phyloP scores from a whole-genome alignment of 106 monocot genomes.

The Alisma plantagoaquatica region DNA sequence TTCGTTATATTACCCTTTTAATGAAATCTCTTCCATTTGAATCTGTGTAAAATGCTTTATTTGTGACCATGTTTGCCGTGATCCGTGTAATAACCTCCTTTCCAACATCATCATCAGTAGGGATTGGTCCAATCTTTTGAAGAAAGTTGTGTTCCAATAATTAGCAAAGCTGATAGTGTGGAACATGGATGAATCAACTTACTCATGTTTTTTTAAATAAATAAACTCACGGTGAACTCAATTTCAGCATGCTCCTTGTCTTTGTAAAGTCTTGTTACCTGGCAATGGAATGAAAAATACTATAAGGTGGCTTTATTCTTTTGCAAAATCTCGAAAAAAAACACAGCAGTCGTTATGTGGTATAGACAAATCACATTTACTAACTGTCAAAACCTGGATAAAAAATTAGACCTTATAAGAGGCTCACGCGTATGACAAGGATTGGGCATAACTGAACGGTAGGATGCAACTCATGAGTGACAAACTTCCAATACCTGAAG shows the following conservation, averaged over 20 bases:
- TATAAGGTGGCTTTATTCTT: neutral
- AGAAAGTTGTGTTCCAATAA: neutral
- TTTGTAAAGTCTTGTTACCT: constrained; percentile 51
- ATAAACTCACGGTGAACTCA: constrained; percentile 40
- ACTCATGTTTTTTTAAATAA: neutral
- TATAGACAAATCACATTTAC: too few relatives aligned
- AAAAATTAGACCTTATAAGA: too few relatives aligned
- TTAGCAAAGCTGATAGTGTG: too few relatives aligned
- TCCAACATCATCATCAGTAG: constrained; percentile 29
- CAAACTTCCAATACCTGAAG: too few relatives aligned
- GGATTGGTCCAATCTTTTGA: constrained; percentile 27
- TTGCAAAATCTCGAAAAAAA: neutral
- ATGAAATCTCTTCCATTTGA: constrained; percentile 86
- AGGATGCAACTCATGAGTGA: too few relatives aligned
- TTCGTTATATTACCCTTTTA: constrained; percentile 59
- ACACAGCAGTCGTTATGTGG: too few relatives aligned
- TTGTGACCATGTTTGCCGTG: constrained; percentile 58
- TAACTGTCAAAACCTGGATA: too few relatives aligned
- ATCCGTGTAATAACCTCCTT: constrained; percentile 56
- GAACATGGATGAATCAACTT: neutral
- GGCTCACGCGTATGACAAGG: too few relatives aligned
- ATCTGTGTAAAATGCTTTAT: constrained; percentile 61
- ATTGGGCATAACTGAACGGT: too few relatives aligned
- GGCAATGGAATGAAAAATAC: neutral
- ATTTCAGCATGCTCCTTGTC: constrained; percentile 50